These are phyloP conservation scores for Xylariaceae sp. DNA, from an alignment of 2,329 filamentous ascomycete genomes.

Conservation along the genomic window DNA sequence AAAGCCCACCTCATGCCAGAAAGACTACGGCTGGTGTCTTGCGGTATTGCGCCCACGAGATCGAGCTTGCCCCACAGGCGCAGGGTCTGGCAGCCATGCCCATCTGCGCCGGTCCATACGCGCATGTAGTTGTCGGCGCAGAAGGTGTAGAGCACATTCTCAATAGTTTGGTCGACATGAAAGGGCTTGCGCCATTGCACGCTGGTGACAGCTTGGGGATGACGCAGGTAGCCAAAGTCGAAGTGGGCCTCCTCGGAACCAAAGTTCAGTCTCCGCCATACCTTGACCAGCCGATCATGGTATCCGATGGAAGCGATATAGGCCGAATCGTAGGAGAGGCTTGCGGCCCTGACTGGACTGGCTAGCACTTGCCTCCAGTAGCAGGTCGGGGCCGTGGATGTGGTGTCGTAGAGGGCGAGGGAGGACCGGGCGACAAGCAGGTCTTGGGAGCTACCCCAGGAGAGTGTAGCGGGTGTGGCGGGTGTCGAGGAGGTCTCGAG, in stretches of 20 bases:
- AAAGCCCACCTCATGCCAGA: slow-evolving; percentile 65
- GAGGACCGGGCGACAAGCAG: slow-evolving; percentile 71
- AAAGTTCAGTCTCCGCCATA: slow-evolving; percentile 87
- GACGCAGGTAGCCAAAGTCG: slow-evolving; percentile 86
- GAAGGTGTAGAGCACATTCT: slow-evolving; percentile 88
- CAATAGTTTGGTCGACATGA: slow-evolving; percentile 72
- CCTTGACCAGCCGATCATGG: slow-evolving; percentile 81
- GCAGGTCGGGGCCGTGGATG: slow-evolving; percentile 46
- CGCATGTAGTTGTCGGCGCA: slow-evolving; percentile 78
- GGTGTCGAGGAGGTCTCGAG: slow-evolving; percentile 48
- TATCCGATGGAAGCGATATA: slow-evolving; percentile 79
- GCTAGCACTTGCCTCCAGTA: slow-evolving; percentile 76
- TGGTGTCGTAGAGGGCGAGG: slow-evolving; percentile 65
- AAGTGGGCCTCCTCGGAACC: slow-evolving; percentile 81
- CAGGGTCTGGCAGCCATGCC: slow-evolving; percentile 67
- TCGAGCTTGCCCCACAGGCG: slow-evolving; percentile 81
- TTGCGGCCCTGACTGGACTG: slow-evolving; percentile 69
- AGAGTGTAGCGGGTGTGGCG: slow-evolving; percentile 50
- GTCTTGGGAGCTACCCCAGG: slow-evolving; percentile 86
- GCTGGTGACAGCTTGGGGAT: slow-evolving; percentile 75
- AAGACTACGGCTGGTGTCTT: slow-evolving; percentile 20
- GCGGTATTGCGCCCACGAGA: slow-evolving; percentile 66
- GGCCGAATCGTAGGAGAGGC: slow-evolving; percentile 81
- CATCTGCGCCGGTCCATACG: slow-evolving; percentile 78
- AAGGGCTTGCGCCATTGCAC: slow-evolving; percentile 82